Percentiles rank a stretch among this genome's conserved stretches.
These are phyloP conservation scores for Mrakia blollopis DNA, from an alignment of 768 basidiomycete genomes.

Conservation along the genomic window DNA sequence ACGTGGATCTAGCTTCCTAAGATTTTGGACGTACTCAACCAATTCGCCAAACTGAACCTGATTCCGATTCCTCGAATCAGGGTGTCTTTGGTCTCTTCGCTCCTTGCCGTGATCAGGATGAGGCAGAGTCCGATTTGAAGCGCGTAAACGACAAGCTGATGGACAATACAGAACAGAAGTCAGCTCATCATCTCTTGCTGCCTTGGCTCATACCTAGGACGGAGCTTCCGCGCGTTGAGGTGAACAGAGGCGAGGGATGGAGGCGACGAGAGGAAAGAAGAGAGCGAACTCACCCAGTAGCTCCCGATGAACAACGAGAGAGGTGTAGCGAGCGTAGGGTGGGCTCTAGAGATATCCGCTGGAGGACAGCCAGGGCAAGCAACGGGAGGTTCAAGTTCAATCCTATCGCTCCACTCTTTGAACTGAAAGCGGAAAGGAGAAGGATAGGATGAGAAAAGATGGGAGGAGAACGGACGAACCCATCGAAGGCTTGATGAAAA, in stretches of 20 bases:
- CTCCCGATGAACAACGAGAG: slow-evolving; percentile 45
- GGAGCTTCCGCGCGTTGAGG: no score
- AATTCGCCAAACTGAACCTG: slow-evolving; percentile 69
- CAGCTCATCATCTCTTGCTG: background rate
- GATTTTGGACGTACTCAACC: slow-evolving; percentile 54
- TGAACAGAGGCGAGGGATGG: background rate
- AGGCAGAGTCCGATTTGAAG: slow-evolving; percentile 78
- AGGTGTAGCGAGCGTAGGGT: slow-evolving; percentile 71
- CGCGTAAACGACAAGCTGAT: slow-evolving; percentile 55
- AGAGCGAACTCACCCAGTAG: slow-evolving; percentile 41
- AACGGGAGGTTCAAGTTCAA: slow-evolving; percentile 28
- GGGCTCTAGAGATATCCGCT: slow-evolving; percentile 54
- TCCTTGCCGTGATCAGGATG: slow-evolving; percentile 64
- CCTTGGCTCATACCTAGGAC: no score
- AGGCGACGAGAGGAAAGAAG: slow-evolving; percentile 38
- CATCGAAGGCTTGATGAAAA: slow-evolving; percentile 63
- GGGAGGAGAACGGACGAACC: slow-evolving; percentile 48
- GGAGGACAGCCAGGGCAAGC: slow-evolving; percentile 26
- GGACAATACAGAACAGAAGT: background rate
- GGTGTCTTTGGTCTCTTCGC: slow-evolving; percentile 73
- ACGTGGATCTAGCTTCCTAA: no score
- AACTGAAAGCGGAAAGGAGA: background rate
- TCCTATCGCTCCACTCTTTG: background rate
- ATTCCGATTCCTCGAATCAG: slow-evolving; percentile 74
- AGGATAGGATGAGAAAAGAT: background rate